phyloP scores from a whole-genome alignment of 345 rosid genomes.

The Pelargonium nanum region DNA sequence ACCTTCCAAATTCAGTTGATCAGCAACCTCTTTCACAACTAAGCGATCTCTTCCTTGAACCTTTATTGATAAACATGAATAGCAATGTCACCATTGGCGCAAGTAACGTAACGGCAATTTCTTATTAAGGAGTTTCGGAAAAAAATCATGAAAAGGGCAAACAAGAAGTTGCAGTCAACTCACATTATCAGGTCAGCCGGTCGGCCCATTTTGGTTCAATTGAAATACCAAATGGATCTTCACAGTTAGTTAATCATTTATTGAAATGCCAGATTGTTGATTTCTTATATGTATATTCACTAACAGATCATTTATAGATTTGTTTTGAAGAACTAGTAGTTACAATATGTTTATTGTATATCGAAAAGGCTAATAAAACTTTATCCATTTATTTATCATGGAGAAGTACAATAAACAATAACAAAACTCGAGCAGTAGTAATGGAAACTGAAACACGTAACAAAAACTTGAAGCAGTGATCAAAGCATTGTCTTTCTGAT shows the following conservation, averaged over 20 bases:
- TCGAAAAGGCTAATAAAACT: neutral
- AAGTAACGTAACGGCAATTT: neutral
- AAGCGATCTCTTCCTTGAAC: conserved; percentile 94
- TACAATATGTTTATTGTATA: neutral
- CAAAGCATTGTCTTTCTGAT: too few relatives aligned
- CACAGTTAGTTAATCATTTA: neutral
- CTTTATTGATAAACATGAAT: conserved; percentile 28
- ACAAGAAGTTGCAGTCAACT: too few relatives aligned
- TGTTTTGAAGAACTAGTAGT: too few relatives aligned
- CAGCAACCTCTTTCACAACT: conserved; percentile 49
- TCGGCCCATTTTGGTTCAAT: too few relatives aligned
- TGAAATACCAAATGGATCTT: neutral
- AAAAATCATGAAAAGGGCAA: too few relatives aligned
- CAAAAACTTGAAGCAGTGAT: too few relatives aligned
- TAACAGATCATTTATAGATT: too few relatives aligned
- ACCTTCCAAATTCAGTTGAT: conserved; percentile 73
- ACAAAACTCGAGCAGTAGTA: neutral
- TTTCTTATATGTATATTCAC: too few relatives aligned
- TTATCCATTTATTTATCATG: neutral
- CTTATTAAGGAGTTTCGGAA: too few relatives aligned
- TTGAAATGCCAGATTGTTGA: neutral
- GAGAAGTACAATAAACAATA: neutral
- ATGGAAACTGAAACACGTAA: neutral
- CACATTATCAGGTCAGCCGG: too few relatives aligned
- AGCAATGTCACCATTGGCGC: neutral